Percentiles rank a stretch among this genome's conserved stretches.
phyloP scores from a whole-genome alignment of 768 basidiomycete species.

The Leccinum sublutescens region DNA sequence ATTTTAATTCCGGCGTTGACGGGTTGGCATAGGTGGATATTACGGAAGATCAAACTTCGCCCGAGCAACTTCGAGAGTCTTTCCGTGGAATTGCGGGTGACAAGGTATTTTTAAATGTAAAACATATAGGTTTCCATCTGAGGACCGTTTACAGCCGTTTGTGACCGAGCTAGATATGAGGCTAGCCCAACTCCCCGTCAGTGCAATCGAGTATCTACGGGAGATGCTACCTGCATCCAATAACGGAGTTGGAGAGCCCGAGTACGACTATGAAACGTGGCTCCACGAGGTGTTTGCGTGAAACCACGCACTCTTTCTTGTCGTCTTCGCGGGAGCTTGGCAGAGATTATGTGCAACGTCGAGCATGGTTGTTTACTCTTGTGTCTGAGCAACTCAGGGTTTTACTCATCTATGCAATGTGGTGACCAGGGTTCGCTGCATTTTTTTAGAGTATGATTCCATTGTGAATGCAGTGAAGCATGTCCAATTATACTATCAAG shows the following conservation, averaged over 20 bases:
- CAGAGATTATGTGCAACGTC: background rate
- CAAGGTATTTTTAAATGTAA: constrained; percentile 55
- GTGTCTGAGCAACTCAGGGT: background rate
- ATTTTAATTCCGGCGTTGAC: background rate
- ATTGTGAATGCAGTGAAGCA: constrained; percentile 16
- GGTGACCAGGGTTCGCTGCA: background rate
- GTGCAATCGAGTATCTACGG: constrained; percentile 77
- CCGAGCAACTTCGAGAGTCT: constrained; percentile 87
- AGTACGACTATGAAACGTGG: constrained; percentile 84
- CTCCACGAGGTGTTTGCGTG: constrained; percentile 74
- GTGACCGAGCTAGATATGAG: constrained; percentile 93
- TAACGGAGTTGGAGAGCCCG: constrained; percentile 57
- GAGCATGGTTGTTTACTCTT: background rate
- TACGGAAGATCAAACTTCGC: constrained; percentile 91
- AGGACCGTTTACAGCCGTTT: constrained; percentile 57
- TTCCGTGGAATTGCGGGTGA: constrained; percentile 90
- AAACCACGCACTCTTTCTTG: constrained; percentile 1
- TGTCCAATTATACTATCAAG: constrained; percentile 20
- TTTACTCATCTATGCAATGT: background rate
- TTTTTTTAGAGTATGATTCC: constrained; percentile 2
- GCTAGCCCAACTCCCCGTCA: constrained; percentile 73
- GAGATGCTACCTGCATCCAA: constrained; percentile 69
- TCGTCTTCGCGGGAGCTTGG: background rate
- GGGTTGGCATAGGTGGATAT: constrained; percentile 72
- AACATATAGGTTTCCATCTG: background rate